Evolutionary conservation across 129 eudicot genomes (phyloP), one percentile per base, ranked within the genome.

Genomic region (Helianthus annuus): DNA sequence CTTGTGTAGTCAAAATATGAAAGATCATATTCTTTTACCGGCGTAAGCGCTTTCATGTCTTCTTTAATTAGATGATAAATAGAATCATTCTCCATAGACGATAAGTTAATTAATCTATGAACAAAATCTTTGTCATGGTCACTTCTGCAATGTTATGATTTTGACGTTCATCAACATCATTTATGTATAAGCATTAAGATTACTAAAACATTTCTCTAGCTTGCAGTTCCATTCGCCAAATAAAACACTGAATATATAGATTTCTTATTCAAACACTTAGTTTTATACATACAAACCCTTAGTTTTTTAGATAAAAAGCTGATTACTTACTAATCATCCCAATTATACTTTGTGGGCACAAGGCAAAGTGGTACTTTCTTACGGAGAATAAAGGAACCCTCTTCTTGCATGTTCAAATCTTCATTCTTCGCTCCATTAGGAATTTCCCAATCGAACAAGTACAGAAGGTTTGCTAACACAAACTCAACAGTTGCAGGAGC

Each of bases 371-470:
- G 79, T 14, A 32, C 16, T 66, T 66, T 75, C 72, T 57, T 75
- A 22, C 39, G 65, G 10, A 65, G 14, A 42, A 75, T 32, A 5
- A 53, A 16, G 7, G 29, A 0, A 11, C 79, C 79, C 7, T 44
- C 57, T 10, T 75, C 79, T 64, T 53, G 9, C 80, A 81, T 77
- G 48, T 83, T 82, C 75, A 86, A 71, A 45, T 82, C 80, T 63
- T 78, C 80, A 11, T 14, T 44, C 8, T 74, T 62, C 52, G 19
- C 59, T 29, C 85, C 90, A 13, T 51, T 49, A 1, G 87, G 85
- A 73, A 79, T 40, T 2, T 51, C 48, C 87, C 87, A 89, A 40
- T 83, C 81, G 59, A 89, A 89, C 77, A 72, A 81, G 36, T 71
- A 76, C 64, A 85, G 13, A 27, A 86, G 69, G 54, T 71, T 85